Evolutionary conservation across 192 early-diverging fungal species (phyloP), one percentile per base, ranked within the genome.

Genomic region (Backusella australiensis): DNA sequence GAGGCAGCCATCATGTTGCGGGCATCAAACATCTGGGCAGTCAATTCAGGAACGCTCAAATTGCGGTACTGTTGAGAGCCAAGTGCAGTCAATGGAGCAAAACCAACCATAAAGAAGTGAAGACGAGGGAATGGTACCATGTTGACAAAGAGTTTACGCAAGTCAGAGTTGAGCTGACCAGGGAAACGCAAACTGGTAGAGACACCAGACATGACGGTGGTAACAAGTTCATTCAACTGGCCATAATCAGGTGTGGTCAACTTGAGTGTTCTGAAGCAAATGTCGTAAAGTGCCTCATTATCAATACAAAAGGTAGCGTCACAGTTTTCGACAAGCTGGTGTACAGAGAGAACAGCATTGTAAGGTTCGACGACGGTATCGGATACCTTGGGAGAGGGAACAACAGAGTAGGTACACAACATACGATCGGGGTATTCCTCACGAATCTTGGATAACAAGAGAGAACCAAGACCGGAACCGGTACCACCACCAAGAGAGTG

Each of bases 1-100:
- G 95, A 98, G 6, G 97, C 97, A 73, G 96, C 98, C 98, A 99
- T 99, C 97, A 99, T 99, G 93, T 99, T 99, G 87, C 96, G 92
- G 66, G 93, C 91, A 81, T 95, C 93, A 74, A 96, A 96, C 92
- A 95, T 91, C 80, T 95, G 94, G 81, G 91, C 90, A 35, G 93
- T 96, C 78, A 96, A 85, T 75, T 96, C 94, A 38, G 92, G 86
- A 17, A 95, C 94, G 29, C 87, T 92, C 76, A 94, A 77, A 41
- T 89, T 86, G 75, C 92, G 91, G 89, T 93, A 95, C 29, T 89
- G 88, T 72, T 88, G 86, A 41, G 92, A 91, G 78, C 87, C 88
- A 74, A 88, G 84, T 72, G 93, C 86, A 74, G 92, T 91, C 82
- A 96, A 89, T 69, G 94, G 94, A 49, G 94, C 94, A 85, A 93